These are phyloP conservation scores for Penicillium sp. DNA, from an alignment of 2,329 filamentous ascomycete species.

Conservation along the genomic window DNA sequence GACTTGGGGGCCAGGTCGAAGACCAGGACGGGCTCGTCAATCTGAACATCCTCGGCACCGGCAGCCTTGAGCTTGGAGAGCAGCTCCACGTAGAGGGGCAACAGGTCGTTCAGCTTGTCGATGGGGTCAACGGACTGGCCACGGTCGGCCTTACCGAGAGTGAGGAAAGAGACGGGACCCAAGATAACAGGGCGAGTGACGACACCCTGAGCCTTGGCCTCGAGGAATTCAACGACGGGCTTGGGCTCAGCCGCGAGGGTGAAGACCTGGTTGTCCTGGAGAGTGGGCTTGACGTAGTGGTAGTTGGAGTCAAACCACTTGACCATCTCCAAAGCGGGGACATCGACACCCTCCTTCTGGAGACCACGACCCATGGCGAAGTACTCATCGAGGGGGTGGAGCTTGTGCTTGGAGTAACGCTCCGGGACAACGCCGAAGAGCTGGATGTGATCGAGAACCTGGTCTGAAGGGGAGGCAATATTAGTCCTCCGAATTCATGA, in stretches of 20 bases:
- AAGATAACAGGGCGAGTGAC: conserved; percentile 87
- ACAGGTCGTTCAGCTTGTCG: conserved; percentile 82
- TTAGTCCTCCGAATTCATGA: too few species aligned
- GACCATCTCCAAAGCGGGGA: conserved; percentile 64
- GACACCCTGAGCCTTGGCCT: conserved; percentile 97
- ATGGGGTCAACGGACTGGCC: conserved; percentile 89
- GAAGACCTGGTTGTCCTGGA: conserved; percentile 96
- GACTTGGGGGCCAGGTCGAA: conserved; percentile 84
- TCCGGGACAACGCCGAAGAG: conserved; percentile 70
- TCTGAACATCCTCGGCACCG: conserved; percentile 94
- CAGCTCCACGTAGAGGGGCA: conserved; percentile 92
- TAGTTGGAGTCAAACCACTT: conserved; percentile 93
- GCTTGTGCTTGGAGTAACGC: conserved; percentile 84
- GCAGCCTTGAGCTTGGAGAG: conserved; percentile 89
- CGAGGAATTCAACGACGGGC: conserved; percentile 87
- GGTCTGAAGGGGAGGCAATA: not conserved
- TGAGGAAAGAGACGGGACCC: conserved; percentile 94
- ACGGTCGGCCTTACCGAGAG: conserved; percentile 97
- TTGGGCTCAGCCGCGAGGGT: conserved; percentile 82
- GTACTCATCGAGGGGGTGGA: conserved; percentile 89
- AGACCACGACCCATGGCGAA: conserved; percentile 99
- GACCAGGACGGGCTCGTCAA: conserved; percentile 95
- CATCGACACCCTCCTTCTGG: conserved; percentile 76
- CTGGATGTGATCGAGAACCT: conserved; percentile 20
- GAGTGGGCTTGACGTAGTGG: conserved; percentile 99